These are phyloP conservation scores for Myxozyma neglecta DNA, from an alignment of 805 yeast genomes.

Conservation along the genomic window DNA sequence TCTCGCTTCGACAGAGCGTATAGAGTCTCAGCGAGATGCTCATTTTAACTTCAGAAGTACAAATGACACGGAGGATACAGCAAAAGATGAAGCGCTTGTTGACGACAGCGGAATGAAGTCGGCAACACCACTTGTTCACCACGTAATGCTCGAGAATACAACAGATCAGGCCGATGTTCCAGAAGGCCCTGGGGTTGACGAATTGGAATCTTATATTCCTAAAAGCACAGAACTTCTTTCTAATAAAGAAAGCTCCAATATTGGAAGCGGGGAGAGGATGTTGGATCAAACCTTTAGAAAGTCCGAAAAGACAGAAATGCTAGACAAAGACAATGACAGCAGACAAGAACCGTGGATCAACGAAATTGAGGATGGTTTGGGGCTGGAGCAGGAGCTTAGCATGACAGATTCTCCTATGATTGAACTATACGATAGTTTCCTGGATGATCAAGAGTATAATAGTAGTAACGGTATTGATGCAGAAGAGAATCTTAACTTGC, in stretches of 20 bases:
- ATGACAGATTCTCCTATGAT: constrained; percentile 10
- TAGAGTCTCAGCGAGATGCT: background rate
- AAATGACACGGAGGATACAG: background rate
- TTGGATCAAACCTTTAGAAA: too few relatives aligned
- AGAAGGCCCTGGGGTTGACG: constrained; percentile 17
- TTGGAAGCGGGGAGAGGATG: too few relatives aligned
- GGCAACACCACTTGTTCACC: background rate
- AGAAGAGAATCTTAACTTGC: too few relatives aligned
- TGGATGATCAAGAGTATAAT: background rate
- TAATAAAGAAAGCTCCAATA: too few relatives aligned
- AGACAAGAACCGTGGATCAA: background rate
- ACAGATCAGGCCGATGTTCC: constrained; percentile 9
- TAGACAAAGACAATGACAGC: background rate
- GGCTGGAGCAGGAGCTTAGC: background rate
- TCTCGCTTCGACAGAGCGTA: background rate
- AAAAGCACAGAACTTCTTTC: background rate
- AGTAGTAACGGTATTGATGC: background rate
- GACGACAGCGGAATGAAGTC: background rate
- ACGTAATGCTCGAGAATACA: constrained; percentile 16
- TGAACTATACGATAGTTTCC: background rate
- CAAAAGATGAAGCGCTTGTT: background rate
- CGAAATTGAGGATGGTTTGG: background rate
- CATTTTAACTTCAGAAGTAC: background rate
- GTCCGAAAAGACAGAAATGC: background rate
- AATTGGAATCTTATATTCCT: background rate